Evolutionary conservation across 2,329 filamentous ascomycete genomes (phyloP).

Genomic region (Clarireedia hainanense): DNA sequence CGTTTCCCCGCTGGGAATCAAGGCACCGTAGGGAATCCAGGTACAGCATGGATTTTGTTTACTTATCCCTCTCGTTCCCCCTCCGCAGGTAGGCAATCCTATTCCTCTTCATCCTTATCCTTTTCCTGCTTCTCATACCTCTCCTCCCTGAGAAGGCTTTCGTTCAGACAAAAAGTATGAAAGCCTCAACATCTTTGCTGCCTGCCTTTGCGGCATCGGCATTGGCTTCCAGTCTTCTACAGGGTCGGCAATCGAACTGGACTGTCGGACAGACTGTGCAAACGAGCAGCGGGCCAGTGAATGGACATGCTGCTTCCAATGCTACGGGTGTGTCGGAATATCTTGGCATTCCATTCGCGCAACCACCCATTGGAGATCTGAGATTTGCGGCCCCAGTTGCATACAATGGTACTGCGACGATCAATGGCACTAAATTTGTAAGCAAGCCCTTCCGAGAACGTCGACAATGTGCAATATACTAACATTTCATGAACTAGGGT

Average conservation of each 20-base stretch:
- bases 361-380: conserved; percentile 32
- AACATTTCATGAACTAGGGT: conserved; percentile 16
- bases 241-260: conserved; percentile 15
- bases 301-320: conserved; percentile 20
- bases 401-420: conserved; percentile 11
- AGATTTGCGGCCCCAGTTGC: conserved; percentile 28
- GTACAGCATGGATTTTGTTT: neutral
- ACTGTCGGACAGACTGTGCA: conserved; percentile 24
- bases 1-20: no score
- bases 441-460: conserved; percentile 12
- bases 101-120: neutral
- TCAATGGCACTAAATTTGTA: conserved; percentile 24
- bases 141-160: neutral
- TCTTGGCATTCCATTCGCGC: conserved; percentile 34
- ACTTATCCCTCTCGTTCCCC: neutral
- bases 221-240: neutral
- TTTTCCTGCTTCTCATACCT: neutral
- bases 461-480: conserved; percentile 9
- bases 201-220: neutral
- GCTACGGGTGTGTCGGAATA: conserved; percentile 28
- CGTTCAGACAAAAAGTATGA: neutral
- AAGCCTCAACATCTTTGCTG: neutral
- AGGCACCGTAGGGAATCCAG: neutral
- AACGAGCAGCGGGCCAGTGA: conserved; percentile 24
- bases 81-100: neutral